A percentile compares a stretch with the other conserved stretches of the same genome.
phyloP scores from a whole-genome alignment of 371 early-diverging fungal species.

The Mortierella sp. region DNA sequence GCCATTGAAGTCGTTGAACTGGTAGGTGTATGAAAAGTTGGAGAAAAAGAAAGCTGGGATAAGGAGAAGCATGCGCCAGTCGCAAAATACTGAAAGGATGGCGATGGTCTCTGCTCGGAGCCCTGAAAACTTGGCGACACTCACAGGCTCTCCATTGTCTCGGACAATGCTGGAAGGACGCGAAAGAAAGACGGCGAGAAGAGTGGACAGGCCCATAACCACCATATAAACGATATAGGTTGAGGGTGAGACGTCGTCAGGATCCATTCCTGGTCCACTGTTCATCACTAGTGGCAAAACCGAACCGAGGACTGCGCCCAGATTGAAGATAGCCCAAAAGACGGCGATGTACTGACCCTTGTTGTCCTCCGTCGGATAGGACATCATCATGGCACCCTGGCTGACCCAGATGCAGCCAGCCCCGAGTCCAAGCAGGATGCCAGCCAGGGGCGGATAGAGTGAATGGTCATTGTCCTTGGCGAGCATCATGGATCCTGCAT shows the following conservation, averaged over 20 bases:
- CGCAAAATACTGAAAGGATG: conserved; percentile 71
- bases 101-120: conserved; percentile 66
- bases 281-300: conserved; percentile 76
- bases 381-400: conserved; percentile 86
- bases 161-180: conserved; percentile 70
- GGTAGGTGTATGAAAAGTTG: conserved; percentile 84
- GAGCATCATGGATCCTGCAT: conserved; percentile 65
- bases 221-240: conserved; percentile 77
- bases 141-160: conserved; percentile 72
- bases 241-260: conserved; percentile 36
- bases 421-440: conserved; percentile 73
- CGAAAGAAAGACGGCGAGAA: conserved; percentile 64
- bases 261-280: conserved; percentile 43
- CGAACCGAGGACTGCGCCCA: conserved; percentile 72
- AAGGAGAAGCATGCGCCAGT: conserved; percentile 71
- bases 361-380: conserved; percentile 81
- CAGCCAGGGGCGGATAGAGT: conserved; percentile 66
- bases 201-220: conserved; percentile 70
- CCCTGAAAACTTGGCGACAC: conserved; percentile 61
- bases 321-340: conserved; percentile 87
- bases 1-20: conserved; percentile 67
- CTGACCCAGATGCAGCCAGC: conserved; percentile 76
- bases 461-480: conserved; percentile 59
- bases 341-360: conserved; percentile 82
- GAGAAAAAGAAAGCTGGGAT: conserved; percentile 78